Percentiles rank a stretch among this genome's conserved stretches.
These are phyloP conservation scores for Isabelozyma rhagii DNA, from an alignment of 805 yeast species.

Conservation along the genomic window DNA sequence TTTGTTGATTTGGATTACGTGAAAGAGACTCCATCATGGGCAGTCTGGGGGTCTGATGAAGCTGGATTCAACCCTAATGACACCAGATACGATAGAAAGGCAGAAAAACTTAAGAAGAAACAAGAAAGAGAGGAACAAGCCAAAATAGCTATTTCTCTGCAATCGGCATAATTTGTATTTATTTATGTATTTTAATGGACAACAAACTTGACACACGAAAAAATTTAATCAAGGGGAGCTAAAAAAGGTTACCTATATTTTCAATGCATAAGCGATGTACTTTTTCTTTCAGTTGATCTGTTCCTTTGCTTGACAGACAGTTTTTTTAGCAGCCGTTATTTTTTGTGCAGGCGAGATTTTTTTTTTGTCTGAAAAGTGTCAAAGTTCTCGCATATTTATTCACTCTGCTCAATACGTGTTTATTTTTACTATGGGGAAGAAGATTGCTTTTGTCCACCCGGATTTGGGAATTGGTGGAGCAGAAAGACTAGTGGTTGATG, in stretches of 20 bases:
- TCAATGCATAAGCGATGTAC: not conserved
- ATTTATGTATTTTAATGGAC: too few relatives aligned
- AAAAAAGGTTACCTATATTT: not conserved
- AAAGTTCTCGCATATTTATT: not conserved
- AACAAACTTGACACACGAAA: too few relatives aligned
- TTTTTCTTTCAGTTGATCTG: too few relatives aligned
- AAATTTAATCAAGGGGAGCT: too few relatives aligned
- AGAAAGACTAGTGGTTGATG: conserved; percentile 93
- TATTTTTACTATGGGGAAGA: conserved; percentile 16
- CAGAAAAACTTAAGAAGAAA: conserved; percentile 51
- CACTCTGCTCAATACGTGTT: not conserved
- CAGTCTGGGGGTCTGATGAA: conserved; percentile 77
- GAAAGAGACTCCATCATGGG: conserved; percentile 85
- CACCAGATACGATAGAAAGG: conserved; percentile 62
- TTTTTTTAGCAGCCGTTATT: not conserved
- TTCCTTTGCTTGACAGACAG: not conserved
- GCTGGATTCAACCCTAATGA: conserved; percentile 93
- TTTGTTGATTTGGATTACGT: conserved; percentile 81
- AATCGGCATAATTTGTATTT: not conserved
- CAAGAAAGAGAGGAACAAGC: conserved; percentile 32
- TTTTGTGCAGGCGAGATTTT: not conserved
- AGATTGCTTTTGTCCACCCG: conserved; percentile 87
- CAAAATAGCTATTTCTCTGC: conserved; percentile 4
- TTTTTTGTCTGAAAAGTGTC: not conserved
- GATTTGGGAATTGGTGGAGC: conserved; percentile 98